These are phyloP conservation scores for Nannizzia gypsea DNA, from an alignment of 2,329 filamentous ascomycete species.

Conservation along the genomic window DNA sequence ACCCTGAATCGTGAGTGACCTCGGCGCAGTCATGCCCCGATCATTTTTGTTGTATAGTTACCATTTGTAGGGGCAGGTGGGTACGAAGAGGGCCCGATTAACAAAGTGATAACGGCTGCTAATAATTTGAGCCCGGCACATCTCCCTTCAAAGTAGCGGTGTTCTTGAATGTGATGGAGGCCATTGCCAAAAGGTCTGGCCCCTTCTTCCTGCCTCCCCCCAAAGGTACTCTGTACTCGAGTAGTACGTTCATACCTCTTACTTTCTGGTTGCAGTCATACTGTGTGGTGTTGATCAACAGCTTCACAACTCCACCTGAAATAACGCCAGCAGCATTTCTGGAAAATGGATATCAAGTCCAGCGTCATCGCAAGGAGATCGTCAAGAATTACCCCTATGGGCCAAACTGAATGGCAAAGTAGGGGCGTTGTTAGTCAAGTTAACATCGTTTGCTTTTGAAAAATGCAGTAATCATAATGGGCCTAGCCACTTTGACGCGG, in stretches of 20 bases:
- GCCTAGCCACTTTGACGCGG: no score
- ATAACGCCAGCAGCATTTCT: not conserved
- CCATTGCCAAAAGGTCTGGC: conserved; percentile 4
- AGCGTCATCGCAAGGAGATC: not conserved
- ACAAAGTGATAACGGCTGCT: no score
- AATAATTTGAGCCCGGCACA: not conserved
- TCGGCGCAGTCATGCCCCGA: not conserved
- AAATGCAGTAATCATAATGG: no score
- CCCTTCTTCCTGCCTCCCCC: not conserved
- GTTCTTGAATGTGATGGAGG: not conserved
- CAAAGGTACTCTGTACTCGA: not conserved
- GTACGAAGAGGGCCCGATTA: not conserved
- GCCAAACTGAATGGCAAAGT: not conserved
- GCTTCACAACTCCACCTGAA: not conserved
- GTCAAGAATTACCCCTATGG: not conserved
- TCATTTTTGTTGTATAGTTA: not conserved
- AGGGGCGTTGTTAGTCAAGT: not conserved
- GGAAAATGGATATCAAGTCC: conserved; percentile 1
- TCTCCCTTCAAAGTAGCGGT: not conserved
- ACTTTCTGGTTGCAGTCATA: not conserved
- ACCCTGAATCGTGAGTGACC: conserved; percentile 1
- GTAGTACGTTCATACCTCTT: not conserved
- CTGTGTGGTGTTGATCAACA: not conserved
- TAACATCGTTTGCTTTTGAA: not conserved
- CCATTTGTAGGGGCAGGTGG: not conserved